Percentiles rank a stretch among this genome's conserved stretches.
Evolutionary conservation across 176 grass and related monocot genomes (phyloP).

Genomic region (Carex kokanica): DNA sequence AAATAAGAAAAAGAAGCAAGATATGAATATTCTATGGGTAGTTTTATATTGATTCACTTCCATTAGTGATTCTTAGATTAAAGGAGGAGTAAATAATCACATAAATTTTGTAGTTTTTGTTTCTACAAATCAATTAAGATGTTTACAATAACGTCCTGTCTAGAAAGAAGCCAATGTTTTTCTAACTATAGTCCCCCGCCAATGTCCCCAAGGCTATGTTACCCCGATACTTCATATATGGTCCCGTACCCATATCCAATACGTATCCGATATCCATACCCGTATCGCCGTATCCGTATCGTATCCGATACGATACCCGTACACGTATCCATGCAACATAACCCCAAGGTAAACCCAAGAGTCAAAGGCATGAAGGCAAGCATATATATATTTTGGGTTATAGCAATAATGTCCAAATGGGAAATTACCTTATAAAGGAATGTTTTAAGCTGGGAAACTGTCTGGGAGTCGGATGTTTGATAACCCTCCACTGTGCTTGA

Average conservation of each 20-base stretch:
- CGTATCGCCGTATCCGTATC: no score
- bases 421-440: conserved; percentile 59
- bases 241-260: no score
- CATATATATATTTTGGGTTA: background rate
- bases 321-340: no score
- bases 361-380: background rate
- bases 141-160: background rate
- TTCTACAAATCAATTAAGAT: background rate
- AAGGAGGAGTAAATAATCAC: background rate
- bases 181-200: background rate
- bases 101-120: background rate
- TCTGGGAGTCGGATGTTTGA: conserved; percentile 35
- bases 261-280: no score
- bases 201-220: background rate
- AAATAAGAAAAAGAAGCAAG: background rate
- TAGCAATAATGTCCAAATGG: background rate
- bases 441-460: conserved; percentile 28
- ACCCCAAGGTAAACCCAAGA: background rate
- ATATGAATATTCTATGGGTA: background rate
- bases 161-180: background rate
- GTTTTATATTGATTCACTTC: background rate
- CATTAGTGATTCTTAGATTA: background rate
- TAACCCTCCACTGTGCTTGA: conserved; percentile 25
- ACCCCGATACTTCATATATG: no score
- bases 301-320: no score